Evolutionary conservation across 2,329 filamentous ascomycete species (phyloP), one percentile per base, ranked within the genome.

Genomic region (Verticillium nubilum): DNA sequence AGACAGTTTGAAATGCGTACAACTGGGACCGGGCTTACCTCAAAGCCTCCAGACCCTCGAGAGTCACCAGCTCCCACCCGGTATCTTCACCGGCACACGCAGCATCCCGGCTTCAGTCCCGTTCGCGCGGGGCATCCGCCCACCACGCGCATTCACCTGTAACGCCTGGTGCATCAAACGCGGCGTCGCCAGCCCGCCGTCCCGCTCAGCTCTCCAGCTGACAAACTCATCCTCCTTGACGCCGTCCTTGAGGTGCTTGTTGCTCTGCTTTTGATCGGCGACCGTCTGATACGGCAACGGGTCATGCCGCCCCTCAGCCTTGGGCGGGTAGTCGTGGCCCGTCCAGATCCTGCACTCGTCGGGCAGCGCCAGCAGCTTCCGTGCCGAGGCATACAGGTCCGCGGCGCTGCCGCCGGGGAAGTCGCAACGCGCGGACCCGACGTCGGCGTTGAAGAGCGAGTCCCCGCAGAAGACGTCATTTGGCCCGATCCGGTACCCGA

Each of bases 271-370:
- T 29, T 85, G 82, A 6, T 80, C 75, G 1, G 63, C 63, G 0
- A 84, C 80, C 0, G 71, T 82, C 62, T 77, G 69, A 29, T 66
- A 80, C 0, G 81, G 68, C 0, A 74, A 60, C 0, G 79, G 75
- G 0, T 62, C 67, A 0, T 60, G 59, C 4, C 78, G 72, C 0
- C 57, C 65, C 1, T 66, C 67, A 26, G 55, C 52, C 3, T 67
- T 63, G 0, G 77, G 73, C 0, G 81, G 80, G 60, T 85, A 85
- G 63, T 85, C 82, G 59, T 85, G 82, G 0, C 82, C 82, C 0
- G 77, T 79, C 76, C 80, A 85, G 52, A 85, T 74, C 55, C 76
- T 79, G 52, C 76, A 73, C 28, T 81, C 65, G 1, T 68, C 71
- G 0, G 77, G 75, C 1, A 84, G 57, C 25, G 62, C 59, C 0